These are phyloP conservation scores for Didymosphaeria variabile DNA, from an alignment of 2,329 filamentous ascomycete species.

Conservation along the genomic window DNA sequence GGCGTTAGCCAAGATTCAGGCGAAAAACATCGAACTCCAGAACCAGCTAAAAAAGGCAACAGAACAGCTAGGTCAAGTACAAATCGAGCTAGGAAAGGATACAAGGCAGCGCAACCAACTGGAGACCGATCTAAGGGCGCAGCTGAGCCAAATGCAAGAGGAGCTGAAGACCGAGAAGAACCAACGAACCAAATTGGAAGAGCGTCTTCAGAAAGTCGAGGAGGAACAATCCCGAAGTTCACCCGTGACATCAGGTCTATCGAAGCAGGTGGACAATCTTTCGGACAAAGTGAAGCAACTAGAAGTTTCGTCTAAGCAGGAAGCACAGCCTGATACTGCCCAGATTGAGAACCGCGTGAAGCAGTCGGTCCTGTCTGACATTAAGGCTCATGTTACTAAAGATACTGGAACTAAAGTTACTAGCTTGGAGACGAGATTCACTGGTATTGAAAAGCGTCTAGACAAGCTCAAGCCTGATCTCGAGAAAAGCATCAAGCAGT, in stretches of 20 bases:
- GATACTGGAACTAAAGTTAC: background rate
- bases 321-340: background rate
- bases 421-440: background rate
- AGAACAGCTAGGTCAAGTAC: background rate
- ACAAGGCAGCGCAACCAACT: background rate
- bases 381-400: background rate
- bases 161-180: background rate
- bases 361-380: background rate
- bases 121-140: background rate
- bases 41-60: background rate
- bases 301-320: background rate
- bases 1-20: background rate
- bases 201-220: slow-evolving; percentile 1
- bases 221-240: background rate
- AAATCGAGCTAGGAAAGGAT: background rate
- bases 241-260: background rate
- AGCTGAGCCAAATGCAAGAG: background rate
- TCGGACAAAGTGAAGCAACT: background rate
- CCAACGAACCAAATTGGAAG: background rate
- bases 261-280: background rate
- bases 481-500: background rate
- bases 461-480: background rate
- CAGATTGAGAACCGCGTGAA: background rate
- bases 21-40: background rate
- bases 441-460: background rate